Conservation (phyloP, 75 land plant species). For the Pseudotsuga menziesii region DNA sequence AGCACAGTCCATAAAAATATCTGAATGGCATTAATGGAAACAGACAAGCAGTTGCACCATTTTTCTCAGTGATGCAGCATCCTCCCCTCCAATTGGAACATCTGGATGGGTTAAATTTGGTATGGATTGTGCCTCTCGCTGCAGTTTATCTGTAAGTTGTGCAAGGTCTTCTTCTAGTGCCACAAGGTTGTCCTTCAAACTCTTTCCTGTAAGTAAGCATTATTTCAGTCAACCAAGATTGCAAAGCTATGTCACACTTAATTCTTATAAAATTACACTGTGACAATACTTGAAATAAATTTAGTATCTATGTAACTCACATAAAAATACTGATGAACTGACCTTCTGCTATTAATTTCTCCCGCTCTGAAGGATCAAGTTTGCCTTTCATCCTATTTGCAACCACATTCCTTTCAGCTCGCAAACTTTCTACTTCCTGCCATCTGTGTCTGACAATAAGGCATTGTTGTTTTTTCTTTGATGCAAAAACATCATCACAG, state of each 20-base stretch:
- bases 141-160: conserved; percentile 60
- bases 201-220: conserved; percentile 56
- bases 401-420: conserved; percentile 80
- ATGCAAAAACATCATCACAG: neutral
- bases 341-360: conserved; percentile 88
- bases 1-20: neutral
- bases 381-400: conserved; percentile 95
- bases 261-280: neutral
- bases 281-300: neutral
- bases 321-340: neutral
- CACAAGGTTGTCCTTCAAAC: conserved; percentile 68
- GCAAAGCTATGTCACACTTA: neutral
- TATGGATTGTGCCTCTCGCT: conserved; percentile 80
- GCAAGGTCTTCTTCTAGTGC: conserved; percentile 69
- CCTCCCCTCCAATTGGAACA: conserved; percentile 90
- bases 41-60: conserved; percentile 31
- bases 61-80: conserved; percentile 62
- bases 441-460: conserved; percentile 50
- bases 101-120: conserved; percentile 94
- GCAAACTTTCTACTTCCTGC: conserved; percentile 89
- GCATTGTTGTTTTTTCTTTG: neutral
- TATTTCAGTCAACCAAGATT: neutral
- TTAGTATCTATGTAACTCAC: neutral
- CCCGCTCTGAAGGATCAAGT: conserved; percentile 68
- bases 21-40: neutral